Conservation (phyloP, 305 asterid species). For the Solanum hybrid region DNA sequence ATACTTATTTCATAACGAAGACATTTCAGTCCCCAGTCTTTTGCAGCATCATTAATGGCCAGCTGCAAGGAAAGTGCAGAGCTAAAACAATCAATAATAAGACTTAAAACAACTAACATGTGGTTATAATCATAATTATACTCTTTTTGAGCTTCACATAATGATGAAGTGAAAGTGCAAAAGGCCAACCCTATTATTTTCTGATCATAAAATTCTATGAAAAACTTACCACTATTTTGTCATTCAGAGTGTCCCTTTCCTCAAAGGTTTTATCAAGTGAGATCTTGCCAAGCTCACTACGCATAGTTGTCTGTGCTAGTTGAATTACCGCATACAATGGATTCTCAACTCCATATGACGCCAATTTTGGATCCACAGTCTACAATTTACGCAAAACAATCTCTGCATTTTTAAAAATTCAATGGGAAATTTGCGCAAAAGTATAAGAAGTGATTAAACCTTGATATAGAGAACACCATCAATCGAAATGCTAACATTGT, state of each 20-base stretch:
- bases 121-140: background rate
- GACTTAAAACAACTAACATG: background rate
- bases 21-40: constrained; percentile 75
- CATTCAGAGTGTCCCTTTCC: constrained; percentile 75
- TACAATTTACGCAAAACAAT: constrained; percentile 12
- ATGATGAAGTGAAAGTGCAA: background rate
- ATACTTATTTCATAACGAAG: constrained; percentile 82
- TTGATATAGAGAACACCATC: constrained; percentile 86
- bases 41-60: constrained; percentile 75
- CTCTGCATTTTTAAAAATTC: background rate
- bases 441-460: constrained; percentile 15
- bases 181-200: background rate
- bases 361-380: constrained; percentile 83
- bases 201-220: background rate
- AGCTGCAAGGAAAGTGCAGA: constrained; percentile 32
- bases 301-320: constrained; percentile 91
- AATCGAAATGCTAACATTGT: constrained; percentile 65
- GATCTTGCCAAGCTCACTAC: constrained; percentile 93
- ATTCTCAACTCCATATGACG: constrained; percentile 85
- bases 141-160: background rate
- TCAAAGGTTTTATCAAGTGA: constrained; percentile 87
- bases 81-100: background rate
- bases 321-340: constrained; percentile 73
- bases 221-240: constrained; percentile 67
- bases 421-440: background rate